Conservation (phyloP, 2,329 filamentous ascomycete species). For the Botrytis medusae region DNA sequence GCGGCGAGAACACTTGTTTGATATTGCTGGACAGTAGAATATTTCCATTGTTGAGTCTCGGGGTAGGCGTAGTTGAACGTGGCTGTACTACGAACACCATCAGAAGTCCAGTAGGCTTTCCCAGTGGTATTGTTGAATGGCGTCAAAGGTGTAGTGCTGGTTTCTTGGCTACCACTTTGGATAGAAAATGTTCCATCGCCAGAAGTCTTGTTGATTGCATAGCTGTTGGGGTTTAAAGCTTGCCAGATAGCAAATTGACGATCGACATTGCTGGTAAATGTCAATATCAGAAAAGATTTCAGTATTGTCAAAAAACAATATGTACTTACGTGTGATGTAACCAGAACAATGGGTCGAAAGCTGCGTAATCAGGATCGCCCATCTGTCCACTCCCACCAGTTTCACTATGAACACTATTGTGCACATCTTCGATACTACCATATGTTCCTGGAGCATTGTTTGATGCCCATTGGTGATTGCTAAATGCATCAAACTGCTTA, state of each 20-base stretch:
- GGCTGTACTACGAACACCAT: slow-evolving; percentile 25
- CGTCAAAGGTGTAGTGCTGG: slow-evolving; percentile 57
- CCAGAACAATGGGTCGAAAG: slow-evolving; percentile 68
- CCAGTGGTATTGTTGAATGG: slow-evolving; percentile 60
- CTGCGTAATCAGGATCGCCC: slow-evolving; percentile 68
- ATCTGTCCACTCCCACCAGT: slow-evolving; percentile 59
- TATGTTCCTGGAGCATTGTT: slow-evolving; percentile 27
- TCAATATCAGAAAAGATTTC: neutral
- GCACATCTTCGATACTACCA: slow-evolving; percentile 55
- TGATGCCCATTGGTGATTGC: slow-evolving; percentile 63
- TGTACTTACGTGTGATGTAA: slow-evolving; percentile 33
- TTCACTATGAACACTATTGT: slow-evolving; percentile 63
- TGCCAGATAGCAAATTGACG: slow-evolving; percentile 78
- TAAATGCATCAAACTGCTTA: slow-evolving; percentile 65
- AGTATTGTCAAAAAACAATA: fast-evolving
- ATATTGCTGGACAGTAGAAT: slow-evolving; percentile 26
- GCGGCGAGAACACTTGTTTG: slow-evolving; percentile 25
- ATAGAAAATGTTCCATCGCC: slow-evolving; percentile 62
- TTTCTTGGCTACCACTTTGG: slow-evolving; percentile 52
- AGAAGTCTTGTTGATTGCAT: slow-evolving; percentile 57
- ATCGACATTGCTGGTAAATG: slow-evolving; percentile 61
- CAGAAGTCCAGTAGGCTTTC: slow-evolving; percentile 29
- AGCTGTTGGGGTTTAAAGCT: slow-evolving; percentile 65
- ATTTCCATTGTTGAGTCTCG: slow-evolving; percentile 50
- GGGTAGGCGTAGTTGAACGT: slow-evolving; percentile 74